Evolutionary conservation across 75 land plant species (phyloP).

Genomic region (Picea sitchensis): DNA sequence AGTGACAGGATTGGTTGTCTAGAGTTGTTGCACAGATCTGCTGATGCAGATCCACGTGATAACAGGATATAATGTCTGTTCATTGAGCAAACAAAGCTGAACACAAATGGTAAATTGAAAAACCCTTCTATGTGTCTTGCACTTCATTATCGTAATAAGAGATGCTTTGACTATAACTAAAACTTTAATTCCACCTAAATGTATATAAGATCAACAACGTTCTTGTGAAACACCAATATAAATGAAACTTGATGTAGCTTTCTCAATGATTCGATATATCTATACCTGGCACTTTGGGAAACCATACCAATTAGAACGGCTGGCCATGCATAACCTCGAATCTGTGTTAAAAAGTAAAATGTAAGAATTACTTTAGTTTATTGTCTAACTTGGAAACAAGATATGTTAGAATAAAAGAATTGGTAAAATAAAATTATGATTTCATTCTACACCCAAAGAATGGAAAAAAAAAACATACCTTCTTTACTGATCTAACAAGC

Average conservation of each 20-base stretch:
- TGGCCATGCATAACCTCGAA: constrained; percentile 93
- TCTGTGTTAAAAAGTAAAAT: constrained; percentile 30
- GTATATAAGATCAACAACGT: too few relatives aligned
- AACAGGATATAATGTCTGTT: too few relatives aligned
- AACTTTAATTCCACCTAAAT: too few relatives aligned
- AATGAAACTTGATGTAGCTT: background rate
- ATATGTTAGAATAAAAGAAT: background rate
- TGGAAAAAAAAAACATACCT: background rate
- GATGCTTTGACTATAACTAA: too few relatives aligned
- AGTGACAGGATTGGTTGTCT: too few relatives aligned
- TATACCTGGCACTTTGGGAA: constrained; percentile 97
- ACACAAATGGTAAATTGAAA: too few relatives aligned
- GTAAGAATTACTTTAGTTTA: background rate
- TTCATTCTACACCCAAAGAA: background rate
- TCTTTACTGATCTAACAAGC: background rate
- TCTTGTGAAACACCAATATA: too few relatives aligned
- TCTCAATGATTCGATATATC: background rate
- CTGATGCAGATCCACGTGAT: too few relatives aligned
- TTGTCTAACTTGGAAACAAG: background rate
- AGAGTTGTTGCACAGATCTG: too few relatives aligned
- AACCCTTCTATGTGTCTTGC: too few relatives aligned
- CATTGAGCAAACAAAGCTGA: too few relatives aligned
- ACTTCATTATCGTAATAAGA: too few relatives aligned
- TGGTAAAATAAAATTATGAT: background rate
- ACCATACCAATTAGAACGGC: constrained; percentile 88